Percentiles rank a stretch among this genome's conserved stretches.
phyloP scores from a whole-genome alignment of 139 green algal genomes.

The Picochlorum sp. region DNA sequence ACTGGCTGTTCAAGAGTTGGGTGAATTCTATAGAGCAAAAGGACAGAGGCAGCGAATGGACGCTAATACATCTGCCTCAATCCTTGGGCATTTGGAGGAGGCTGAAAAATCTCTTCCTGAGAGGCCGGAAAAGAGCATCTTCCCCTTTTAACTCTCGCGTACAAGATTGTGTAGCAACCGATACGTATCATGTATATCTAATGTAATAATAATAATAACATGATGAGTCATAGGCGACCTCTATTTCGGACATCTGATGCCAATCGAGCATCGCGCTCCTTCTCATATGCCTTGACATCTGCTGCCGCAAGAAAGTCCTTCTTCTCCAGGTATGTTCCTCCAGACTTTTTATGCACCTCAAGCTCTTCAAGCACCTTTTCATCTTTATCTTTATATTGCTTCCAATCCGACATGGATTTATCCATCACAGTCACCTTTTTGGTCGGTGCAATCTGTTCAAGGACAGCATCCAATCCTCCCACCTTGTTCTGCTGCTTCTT shows the following conservation, averaged over 20 bases:
- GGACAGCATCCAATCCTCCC: constrained; percentile 34
- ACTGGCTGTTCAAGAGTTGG: constrained; percentile 23
- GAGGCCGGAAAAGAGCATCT: not conserved
- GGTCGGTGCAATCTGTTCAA: constrained; percentile 32
- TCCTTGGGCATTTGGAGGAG: constrained; percentile 14
- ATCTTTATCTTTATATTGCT: constrained; percentile 58
- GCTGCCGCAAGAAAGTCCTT: constrained; percentile 75
- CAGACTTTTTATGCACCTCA: constrained; percentile 63
- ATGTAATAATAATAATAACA: not conserved
- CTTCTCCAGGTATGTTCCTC: constrained; percentile 66
- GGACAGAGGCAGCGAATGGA: constrained; percentile 19
- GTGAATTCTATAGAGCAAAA: constrained; percentile 21
- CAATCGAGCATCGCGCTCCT: constrained; percentile 66
- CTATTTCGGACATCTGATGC: constrained; percentile 46
- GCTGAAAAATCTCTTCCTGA: constrained; percentile 22
- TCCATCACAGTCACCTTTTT: constrained; percentile 71
- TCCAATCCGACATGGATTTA: constrained; percentile 82
- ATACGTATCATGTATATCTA: not conserved
- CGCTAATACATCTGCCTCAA: not conserved
- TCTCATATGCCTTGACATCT: constrained; percentile 79
- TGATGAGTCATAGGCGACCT: constrained; percentile 24
- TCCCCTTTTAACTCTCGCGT: constrained; percentile 13
- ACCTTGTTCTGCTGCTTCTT: constrained; percentile 13
- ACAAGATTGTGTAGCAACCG: not conserved
- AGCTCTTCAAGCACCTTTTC: constrained; percentile 72